Conservation (phyloP, 306 rosid species). For the Cotoneaster glaucophyllus region DNA sequence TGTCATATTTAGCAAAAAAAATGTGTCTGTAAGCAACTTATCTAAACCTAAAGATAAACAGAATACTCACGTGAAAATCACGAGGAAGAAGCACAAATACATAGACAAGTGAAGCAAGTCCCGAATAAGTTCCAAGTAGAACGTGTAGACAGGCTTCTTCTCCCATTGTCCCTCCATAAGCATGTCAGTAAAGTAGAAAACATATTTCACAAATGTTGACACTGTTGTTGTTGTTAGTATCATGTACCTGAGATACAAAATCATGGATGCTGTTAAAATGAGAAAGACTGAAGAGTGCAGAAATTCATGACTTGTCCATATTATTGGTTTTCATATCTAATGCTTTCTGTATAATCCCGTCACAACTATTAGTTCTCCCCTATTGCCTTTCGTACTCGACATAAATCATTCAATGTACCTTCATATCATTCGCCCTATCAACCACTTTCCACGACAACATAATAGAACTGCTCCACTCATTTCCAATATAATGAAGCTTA, state of each 20-base stretch:
- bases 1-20: neutral
- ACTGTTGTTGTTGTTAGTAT: conserved; percentile 91
- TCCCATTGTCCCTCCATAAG: conserved; percentile 99
- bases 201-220: conserved; percentile 77
- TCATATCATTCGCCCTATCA: neutral
- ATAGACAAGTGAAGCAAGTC: conserved; percentile 95
- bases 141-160: conserved; percentile 89
- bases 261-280: conserved; percentile 8
- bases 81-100: conserved; percentile 94
- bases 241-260: conserved; percentile 81
- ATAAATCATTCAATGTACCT: neutral
- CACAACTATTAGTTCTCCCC: neutral
- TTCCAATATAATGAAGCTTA: neutral
- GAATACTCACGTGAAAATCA: conserved; percentile 83
- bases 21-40: neutral
- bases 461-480: neutral
- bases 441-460: neutral
- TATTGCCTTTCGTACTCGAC: neutral
- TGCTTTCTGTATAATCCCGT: neutral
- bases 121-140: conserved; percentile 87
- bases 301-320: conserved; percentile 2
- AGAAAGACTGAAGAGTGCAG: neutral
- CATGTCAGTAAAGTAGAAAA: conserved; percentile 86
- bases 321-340: neutral
- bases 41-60: neutral